Evolutionary conservation across 306 rosid genomes (phyloP).

Genomic region (Quercus ilex): DNA sequence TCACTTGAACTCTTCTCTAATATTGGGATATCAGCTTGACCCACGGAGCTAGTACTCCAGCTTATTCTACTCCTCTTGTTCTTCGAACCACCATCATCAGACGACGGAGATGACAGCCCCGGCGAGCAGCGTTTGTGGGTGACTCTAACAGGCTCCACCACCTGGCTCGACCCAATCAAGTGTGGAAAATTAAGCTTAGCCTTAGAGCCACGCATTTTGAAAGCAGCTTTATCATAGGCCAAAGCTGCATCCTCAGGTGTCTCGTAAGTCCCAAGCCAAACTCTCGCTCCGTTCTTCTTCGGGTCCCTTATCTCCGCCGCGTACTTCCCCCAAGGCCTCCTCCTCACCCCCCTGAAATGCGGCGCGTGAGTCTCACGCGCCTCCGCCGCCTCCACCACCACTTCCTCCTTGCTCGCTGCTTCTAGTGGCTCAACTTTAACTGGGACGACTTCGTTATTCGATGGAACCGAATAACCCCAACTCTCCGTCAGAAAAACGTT

Average conservation of each 20-base stretch:
- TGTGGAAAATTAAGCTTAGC: slow-evolving; percentile 62
- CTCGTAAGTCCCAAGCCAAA: slow-evolving; percentile 64
- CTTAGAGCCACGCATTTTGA: slow-evolving; percentile 48
- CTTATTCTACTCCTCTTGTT: no score
- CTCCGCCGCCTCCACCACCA: background rate
- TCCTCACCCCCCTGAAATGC: slow-evolving; percentile 44
- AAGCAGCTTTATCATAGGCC: slow-evolving; percentile 62
- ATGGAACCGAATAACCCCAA: background rate
- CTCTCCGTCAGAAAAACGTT: background rate
- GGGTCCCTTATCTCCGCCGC: slow-evolving; percentile 62
- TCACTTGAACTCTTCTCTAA: no score
- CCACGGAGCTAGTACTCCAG: no score
- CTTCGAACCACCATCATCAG: no score
- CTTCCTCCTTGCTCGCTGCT: no score
- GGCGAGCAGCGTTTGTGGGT: background rate
- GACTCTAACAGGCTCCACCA: background rate
- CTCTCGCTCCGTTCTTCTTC: slow-evolving; percentile 37
- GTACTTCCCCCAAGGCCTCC: slow-evolving; percentile 60
- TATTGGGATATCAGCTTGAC: no score
- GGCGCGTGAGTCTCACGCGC: background rate
- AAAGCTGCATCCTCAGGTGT: slow-evolving; percentile 49
- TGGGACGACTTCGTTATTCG: no score
- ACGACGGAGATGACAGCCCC: background rate
- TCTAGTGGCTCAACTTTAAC: no score
- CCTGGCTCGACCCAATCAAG: slow-evolving; percentile 15